Conservation (phyloP, 768 basidiomycete species). For the Plicaturopsis crispa region DNA sequence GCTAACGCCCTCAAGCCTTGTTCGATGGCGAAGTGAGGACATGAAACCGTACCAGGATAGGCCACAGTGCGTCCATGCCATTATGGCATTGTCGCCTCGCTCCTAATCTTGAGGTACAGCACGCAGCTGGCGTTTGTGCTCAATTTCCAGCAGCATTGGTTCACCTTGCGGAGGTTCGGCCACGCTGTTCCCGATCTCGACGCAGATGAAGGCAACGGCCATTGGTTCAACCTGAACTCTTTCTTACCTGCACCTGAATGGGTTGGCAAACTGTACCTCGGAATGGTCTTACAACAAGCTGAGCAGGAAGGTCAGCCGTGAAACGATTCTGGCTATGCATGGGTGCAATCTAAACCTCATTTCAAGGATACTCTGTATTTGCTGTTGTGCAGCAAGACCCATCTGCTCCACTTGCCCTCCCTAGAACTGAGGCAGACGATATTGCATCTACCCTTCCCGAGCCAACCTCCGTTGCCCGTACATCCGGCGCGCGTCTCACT, state of each 20-base stretch:
- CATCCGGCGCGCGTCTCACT: conserved; percentile 5
- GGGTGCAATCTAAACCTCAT: not conserved
- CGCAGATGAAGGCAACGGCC: conserved; percentile 42
- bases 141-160: conserved; percentile 86
- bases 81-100: conserved; percentile 2
- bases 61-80: conserved; percentile 53
- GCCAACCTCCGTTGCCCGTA: conserved; percentile 25
- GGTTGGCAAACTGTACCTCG: conserved; percentile 77
- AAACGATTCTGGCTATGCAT: no score
- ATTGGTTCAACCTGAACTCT: conserved; percentile 91
- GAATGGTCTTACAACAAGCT: conserved; percentile 82
- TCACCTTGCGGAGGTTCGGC: conserved; percentile 79
- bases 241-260: conserved; percentile 65
- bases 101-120: conserved; percentile 28
- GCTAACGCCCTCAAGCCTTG: conserved; percentile 39
- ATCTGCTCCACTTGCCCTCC: conserved; percentile 41
- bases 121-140: conserved; percentile 82
- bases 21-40: conserved; percentile 77
- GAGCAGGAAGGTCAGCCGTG: conserved; percentile 63
- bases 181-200: conserved; percentile 30
- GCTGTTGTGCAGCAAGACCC: conserved; percentile 62
- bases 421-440: conserved; percentile 65
- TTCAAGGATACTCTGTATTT: conserved; percentile 76
- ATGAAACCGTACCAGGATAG: conserved; percentile 70
- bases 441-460: conserved; percentile 59